Evolutionary conservation across 306 rosid species (phyloP).

Genomic region (Begonia masoniana): DNA sequence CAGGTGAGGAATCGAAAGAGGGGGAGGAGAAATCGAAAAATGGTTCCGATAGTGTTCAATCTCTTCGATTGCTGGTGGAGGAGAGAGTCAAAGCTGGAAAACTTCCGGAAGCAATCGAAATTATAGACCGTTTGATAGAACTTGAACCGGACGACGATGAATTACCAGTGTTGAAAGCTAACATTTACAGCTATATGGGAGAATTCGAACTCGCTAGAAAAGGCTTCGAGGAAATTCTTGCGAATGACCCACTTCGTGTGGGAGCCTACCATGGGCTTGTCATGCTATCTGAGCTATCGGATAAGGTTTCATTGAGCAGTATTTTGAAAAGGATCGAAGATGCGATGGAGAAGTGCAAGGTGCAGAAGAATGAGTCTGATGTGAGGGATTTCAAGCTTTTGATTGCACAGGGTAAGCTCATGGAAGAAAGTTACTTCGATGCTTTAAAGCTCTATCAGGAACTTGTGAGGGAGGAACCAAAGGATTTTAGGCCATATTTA

Average conservation of each 20-base stretch:
- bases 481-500: slow-evolving; percentile 78
- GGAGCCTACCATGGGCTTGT: slow-evolving; percentile 78
- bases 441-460: slow-evolving; percentile 69
- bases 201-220: slow-evolving; percentile 30
- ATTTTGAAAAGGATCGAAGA: slow-evolving; percentile 39
- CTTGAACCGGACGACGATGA: slow-evolving; percentile 59
- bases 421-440: slow-evolving; percentile 47
- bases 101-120: slow-evolving; percentile 40
- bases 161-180: slow-evolving; percentile 60
- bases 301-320: slow-evolving; percentile 13
- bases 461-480: slow-evolving; percentile 69
- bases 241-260: slow-evolving; percentile 37
- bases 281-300: slow-evolving; percentile 29
- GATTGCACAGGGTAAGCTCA: slow-evolving; percentile 59
- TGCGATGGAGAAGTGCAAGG: slow-evolving; percentile 35
- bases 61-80: slow-evolving; percentile 54
- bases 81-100: slow-evolving; percentile 26
- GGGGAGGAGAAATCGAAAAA: slow-evolving; percentile 23
- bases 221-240: slow-evolving; percentile 40
- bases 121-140: slow-evolving; percentile 36
- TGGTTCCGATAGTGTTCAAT: slow-evolving; percentile 29
- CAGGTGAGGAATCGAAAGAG: slow-evolving; percentile 15
- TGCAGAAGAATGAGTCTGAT: slow-evolving; percentile 30
- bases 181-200: slow-evolving; percentile 31
- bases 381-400: slow-evolving; percentile 80